These are phyloP conservation scores for Wickerhamomyces sp. DNA, from an alignment of 1,139 yeast species.

Conservation along the genomic window DNA sequence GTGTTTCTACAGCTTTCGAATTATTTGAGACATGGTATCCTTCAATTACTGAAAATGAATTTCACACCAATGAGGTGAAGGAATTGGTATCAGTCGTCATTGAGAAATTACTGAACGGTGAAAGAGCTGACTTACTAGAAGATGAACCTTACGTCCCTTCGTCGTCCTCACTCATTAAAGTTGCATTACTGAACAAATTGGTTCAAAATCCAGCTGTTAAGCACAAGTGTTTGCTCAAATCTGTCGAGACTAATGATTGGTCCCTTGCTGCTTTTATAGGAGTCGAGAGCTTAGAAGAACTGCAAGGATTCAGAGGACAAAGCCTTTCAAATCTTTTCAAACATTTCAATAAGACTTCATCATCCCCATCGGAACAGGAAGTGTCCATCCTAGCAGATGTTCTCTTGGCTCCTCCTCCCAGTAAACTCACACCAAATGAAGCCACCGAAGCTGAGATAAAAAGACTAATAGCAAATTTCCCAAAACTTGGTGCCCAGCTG, in stretches of 20 bases:
- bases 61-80: constrained; percentile 5
- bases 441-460: not conserved
- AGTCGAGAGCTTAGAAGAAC: not conserved
- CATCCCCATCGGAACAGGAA: not conserved
- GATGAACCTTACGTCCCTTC: constrained; percentile 12
- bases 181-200: constrained; percentile 1
- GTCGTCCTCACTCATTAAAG: constrained; percentile 6
- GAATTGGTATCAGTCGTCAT: constrained; percentile 9
- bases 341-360: not conserved
- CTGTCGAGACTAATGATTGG: constrained; percentile 1
- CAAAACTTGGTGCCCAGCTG: not conserved
- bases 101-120: constrained; percentile 22
- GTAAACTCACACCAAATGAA: not conserved
- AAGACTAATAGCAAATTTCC: not conserved
- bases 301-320: not conserved
- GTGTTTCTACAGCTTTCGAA: constrained; percentile 23
- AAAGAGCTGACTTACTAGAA: constrained; percentile 17
- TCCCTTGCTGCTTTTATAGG: constrained; percentile 1
- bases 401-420: not conserved
- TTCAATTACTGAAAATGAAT: not conserved
- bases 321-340: not conserved
- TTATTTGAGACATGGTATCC: constrained; percentile 12
- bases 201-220: constrained; percentile 1
- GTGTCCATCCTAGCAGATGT: not conserved
- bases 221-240: constrained; percentile 3